These are phyloP conservation scores for Citrus hindsii DNA, from an alignment of 345 rosid genomes.

Conservation along the genomic window DNA sequence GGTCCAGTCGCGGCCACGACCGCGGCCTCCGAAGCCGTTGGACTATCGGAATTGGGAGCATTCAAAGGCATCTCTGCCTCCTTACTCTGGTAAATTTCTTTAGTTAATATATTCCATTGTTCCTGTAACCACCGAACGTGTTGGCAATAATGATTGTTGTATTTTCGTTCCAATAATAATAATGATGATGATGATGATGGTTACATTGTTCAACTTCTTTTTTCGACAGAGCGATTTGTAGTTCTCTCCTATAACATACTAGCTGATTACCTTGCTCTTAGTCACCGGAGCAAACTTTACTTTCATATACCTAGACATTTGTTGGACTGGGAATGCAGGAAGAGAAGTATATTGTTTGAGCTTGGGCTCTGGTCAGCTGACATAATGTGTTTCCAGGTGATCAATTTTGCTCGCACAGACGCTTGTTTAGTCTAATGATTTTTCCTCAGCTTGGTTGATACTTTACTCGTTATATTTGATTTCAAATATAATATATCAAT, in stretches of 20 bases:
- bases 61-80: slow-evolving; percentile 49
- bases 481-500: not conserved
- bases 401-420: not conserved
- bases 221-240: slow-evolving; percentile 65
- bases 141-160: not conserved
- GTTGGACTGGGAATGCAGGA: slow-evolving; percentile 85
- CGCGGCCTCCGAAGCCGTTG: slow-evolving; percentile 48
- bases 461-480: not conserved
- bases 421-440: not conserved
- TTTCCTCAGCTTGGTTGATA: not conserved
- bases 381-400: slow-evolving; percentile 94
- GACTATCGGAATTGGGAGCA: slow-evolving; percentile 79
- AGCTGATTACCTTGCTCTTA: slow-evolving; percentile 86
- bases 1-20: slow-evolving; percentile 37
- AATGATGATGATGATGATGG: not conserved
- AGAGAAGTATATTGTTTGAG: slow-evolving; percentile 68
- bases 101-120: not conserved
- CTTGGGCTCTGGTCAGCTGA: slow-evolving; percentile 91
- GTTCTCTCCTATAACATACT: slow-evolving; percentile 83
- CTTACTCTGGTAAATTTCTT: slow-evolving; percentile 45
- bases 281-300: slow-evolving; percentile 76
- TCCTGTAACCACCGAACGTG: too few relatives aligned
- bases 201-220: not conserved
- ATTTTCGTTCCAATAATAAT: not conserved
- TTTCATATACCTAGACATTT: slow-evolving; percentile 72